A percentile compares a stretch with the other conserved stretches of the same genome.
phyloP scores from a whole-genome alignment of 192 early-diverging fungal genomes.

The Coemansia sp. region DNA sequence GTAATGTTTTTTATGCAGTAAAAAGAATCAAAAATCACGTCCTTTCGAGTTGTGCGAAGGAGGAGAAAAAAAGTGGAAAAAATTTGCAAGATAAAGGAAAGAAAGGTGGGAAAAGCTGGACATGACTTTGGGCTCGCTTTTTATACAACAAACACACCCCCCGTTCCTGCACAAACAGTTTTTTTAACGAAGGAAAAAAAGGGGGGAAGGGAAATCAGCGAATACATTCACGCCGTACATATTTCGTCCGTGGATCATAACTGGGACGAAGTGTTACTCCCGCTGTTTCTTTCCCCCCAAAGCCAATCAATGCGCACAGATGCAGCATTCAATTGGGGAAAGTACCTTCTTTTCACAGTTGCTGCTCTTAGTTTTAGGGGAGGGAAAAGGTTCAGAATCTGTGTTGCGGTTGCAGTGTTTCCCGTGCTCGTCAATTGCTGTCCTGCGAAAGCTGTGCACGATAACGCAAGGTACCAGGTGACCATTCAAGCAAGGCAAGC shows the following conservation, averaged over 20 bases:
- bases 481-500: neutral
- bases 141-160: neutral
- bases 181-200: neutral
- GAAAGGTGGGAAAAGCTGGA: conserved; percentile 4
- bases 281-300: neutral
- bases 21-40: neutral
- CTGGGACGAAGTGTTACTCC: neutral
- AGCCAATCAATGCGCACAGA: neutral
- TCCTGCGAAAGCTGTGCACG: neutral
- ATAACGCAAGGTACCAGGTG: conserved; percentile 7
- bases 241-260: neutral
- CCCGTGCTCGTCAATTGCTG: neutral
- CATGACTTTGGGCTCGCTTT: neutral
- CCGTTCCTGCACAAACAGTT: neutral
- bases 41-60: neutral
- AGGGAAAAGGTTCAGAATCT: neutral
- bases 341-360: neutral
- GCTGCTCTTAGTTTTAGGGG: neutral
- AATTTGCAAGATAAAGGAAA: conserved; percentile 3
- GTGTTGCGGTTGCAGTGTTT: neutral
- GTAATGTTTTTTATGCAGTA: conserved; percentile 5
- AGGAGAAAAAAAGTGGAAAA: conserved; percentile 10
- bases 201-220: neutral
- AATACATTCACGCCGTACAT: neutral
- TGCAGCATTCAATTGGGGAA: neutral